Base-by-base conservation (phyloP, 805 yeast genomes). In the Naumovozyma dairenensis region DNA sequence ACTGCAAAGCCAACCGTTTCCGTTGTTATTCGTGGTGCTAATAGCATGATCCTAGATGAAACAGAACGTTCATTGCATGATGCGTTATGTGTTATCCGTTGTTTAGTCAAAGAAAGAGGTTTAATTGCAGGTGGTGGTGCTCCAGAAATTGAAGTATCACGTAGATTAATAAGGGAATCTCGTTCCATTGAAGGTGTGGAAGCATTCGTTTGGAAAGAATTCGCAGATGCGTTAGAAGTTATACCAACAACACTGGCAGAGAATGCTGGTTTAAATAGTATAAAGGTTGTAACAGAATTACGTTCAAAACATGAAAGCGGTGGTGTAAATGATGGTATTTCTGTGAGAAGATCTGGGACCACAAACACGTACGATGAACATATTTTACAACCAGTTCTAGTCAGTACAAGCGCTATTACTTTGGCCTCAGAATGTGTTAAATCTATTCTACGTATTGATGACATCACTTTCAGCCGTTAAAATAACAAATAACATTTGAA, bases 51-150 rank as follows among this genome's bases (percentile, higher is more conserved):
- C 33, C 66, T 92, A 38, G 98, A 92, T 61, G 99, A 92, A 65
- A 77, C 97, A 25, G 99, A 92, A 58, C 79, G 99, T 63, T 87
- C 97, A 3, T 66, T 92, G 43, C 99, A 92, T 53, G 99, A 92
- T 61, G 97, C 98, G 0, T 70, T 92, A 37, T 92, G 99, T 71
- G 98, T 89, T 17, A 71, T 86, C 36, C 74, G 94, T 53, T 85
- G 95, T 62, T 67, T 85, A 36, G 94, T 86, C 18, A 84, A 85
- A 55, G 85, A 83, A 57, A 80, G 73, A 53, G 94, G 94, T 21
- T 57, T 81, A 54, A 86, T 92, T 63, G 96, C 97, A 10, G 99
- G 99, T 49, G 99, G 98, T 43, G 98, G 97, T 50, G 97, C 98
- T 5, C 94, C 97, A 29, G 96, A 86, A 62, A 76, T 86, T 44